phyloP scores from a whole-genome alignment of 805 yeast genomes.

The Clavispora asparagi region DNA sequence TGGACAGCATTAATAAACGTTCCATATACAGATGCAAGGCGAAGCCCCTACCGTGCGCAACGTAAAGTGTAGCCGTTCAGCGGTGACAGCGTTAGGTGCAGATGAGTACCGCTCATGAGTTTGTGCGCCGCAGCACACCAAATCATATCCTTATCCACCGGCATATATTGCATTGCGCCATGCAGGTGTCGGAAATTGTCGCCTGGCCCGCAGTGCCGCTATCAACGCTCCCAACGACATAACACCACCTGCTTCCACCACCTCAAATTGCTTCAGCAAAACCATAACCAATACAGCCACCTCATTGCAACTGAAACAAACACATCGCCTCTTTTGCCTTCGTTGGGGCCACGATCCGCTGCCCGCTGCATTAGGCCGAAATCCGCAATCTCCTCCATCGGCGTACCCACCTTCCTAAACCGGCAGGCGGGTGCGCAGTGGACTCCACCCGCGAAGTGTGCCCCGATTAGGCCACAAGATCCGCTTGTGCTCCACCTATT shows the following conservation, averaged over 20 bases:
- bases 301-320: no score
- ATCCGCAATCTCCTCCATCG: neutral
- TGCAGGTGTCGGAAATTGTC: neutral
- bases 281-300: no score
- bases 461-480: slow-evolving; percentile 8
- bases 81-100: neutral
- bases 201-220: no score
- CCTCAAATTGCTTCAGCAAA: no score
- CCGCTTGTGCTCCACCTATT: slow-evolving; percentile 3
- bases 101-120: no score
- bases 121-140: no score
- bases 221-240: no score
- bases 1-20: no score
- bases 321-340: neutral
- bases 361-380: neutral
- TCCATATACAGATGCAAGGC: no score
- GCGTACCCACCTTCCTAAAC: slow-evolving; percentile 6
- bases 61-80: no score
- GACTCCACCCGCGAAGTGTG: neutral
- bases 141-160: neutral
- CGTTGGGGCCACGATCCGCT: neutral
- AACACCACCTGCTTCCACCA: no score
- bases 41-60: neutral
- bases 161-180: neutral
- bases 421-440: slow-evolving; percentile 4